Evolutionary conservation across 495 filamentous ascomycete genomes (phyloP).

Genomic region (Staphylotrichum tortipilum): DNA sequence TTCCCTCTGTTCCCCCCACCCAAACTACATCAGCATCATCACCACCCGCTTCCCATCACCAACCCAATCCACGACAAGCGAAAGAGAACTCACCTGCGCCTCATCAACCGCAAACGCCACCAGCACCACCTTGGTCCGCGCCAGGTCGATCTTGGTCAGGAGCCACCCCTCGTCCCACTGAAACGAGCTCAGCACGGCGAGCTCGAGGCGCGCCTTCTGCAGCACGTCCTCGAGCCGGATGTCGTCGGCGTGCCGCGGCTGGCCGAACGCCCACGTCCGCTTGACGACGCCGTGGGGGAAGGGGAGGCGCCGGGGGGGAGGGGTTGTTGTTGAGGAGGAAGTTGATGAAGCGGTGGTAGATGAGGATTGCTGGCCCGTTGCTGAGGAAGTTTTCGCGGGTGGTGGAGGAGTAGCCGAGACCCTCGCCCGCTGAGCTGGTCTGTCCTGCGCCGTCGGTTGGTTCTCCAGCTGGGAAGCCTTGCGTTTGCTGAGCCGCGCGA

Average conservation of each 20-base stretch:
- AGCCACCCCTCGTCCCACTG: constrained; percentile 62
- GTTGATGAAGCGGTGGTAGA: too few relatives aligned
- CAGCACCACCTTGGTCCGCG: constrained; percentile 34
- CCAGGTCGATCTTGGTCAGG: constrained; percentile 25
- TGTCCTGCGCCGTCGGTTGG: neutral
- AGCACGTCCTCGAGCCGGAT: constrained; percentile 90
- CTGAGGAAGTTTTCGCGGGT: too few relatives aligned
- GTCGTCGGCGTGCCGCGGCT: constrained; percentile 52
- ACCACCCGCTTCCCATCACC: neutral
- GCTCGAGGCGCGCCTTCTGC: constrained; percentile 56
- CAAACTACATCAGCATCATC: constrained; percentile 20
- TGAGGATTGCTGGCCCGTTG: too few relatives aligned
- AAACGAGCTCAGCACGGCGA: constrained; percentile 79
- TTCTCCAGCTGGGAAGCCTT: constrained; percentile 35
- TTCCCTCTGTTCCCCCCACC: constrained; percentile 30
- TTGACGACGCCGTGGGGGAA: constrained; percentile 71
- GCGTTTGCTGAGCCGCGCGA: constrained; percentile 57
- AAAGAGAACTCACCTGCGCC: constrained; percentile 31
- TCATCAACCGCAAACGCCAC: constrained; percentile 39
- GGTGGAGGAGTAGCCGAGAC: neutral
- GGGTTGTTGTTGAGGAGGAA: neutral
- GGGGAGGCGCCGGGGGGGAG: constrained; percentile 27
- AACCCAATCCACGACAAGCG: neutral
- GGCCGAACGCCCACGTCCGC: constrained; percentile 64
- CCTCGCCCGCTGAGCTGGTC: constrained; percentile 23